Evolutionary conservation across 1,139 yeast genomes (phyloP).

Genomic region (Eremothecium gossypii): DNA sequence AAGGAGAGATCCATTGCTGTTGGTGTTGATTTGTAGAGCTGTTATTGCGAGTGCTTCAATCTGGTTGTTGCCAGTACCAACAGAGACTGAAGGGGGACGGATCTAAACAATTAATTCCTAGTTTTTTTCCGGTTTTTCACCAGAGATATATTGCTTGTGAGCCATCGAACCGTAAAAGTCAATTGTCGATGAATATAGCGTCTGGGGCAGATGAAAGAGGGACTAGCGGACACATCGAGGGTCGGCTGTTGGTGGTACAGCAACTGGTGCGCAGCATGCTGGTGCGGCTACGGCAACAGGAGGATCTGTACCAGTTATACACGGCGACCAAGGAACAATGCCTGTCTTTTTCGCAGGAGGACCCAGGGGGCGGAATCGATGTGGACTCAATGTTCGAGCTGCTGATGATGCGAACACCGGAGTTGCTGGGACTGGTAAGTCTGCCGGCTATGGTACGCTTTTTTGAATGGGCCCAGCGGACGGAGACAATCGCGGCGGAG

Average conservation of each 20-base stretch:
- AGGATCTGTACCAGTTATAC: constrained; percentile 7
- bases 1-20: too few relatives aligned
- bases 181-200: constrained; percentile 2
- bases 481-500: constrained; percentile 1
- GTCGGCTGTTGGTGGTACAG: constrained; percentile 5
- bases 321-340: constrained; percentile 5
- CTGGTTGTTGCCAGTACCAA: too few relatives aligned
- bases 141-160: too few relatives aligned
- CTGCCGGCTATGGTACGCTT: constrained; percentile 8
- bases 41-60: too few relatives aligned
- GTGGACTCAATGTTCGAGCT: constrained; percentile 7
- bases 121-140: too few relatives aligned
- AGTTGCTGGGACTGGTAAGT: constrained; percentile 7
- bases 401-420: constrained; percentile 7
- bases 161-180: not conserved
- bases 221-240: not conserved
- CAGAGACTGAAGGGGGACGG: too few relatives aligned
- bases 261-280: constrained; percentile 6
- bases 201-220: constrained; percentile 1
- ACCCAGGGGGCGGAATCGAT: constrained; percentile 1
- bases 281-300: constrained; percentile 6
- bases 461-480: constrained; percentile 6
- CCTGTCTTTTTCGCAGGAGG: constrained; percentile 1
- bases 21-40: too few relatives aligned
- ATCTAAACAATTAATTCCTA: too few relatives aligned